Base-by-base conservation (phyloP, 208 protist species). In the Trypanosoma rangeli region DNA sequence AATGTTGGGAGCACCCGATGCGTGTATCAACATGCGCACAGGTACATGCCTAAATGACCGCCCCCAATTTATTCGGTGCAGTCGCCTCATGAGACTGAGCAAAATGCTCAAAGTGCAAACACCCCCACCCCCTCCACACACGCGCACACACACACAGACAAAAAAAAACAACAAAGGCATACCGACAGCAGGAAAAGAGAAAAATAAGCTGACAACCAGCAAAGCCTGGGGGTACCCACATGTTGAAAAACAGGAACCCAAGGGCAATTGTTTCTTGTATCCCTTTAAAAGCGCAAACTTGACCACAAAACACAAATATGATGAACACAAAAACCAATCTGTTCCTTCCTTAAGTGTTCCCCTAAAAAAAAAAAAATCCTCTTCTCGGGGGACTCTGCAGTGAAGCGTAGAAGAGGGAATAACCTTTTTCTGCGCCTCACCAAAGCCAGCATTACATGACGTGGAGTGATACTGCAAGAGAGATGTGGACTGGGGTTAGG, bases 71-170 rank as follows among this genome's bases (percentile, higher is more conserved):
- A 70, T n/a, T 54, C 37, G 42, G 33, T 24, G 54, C 18, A 70
- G 10, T 1, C 54, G 64, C 28, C 54, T 70, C 64, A 70, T 70
- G 15, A 9, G 42, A 28, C 42, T 50, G 39, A 39, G 44, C 20
- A 48, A 31, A 37, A 33, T 35, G 54, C 46, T 16, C 46, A 15
- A 50, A 22, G 7, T 50, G 3, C 12, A 20, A 50, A 50, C n/a
- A n/a, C n/a, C n/a, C n/a, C n/a, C n/a, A n/a, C n/a, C n/a, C n/a
- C n/a, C n/a, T n/a, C n/a, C n/a, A n/a, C n/a, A n/a, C n/a, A n/a
- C n/a, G n/a, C n/a, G n/a, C n/a, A n/a, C n/a, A n/a, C 3, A 50
- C 7, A 16, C 20, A 50, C 46, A 50, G 24, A n/a, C 28, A 9
- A 48, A 46, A 42, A 9, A 64, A 39, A 64, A 52, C 10, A 5